Conservation (phyloP, 73 alveolate species). For the Paramecium tetraurelia region DNA sequence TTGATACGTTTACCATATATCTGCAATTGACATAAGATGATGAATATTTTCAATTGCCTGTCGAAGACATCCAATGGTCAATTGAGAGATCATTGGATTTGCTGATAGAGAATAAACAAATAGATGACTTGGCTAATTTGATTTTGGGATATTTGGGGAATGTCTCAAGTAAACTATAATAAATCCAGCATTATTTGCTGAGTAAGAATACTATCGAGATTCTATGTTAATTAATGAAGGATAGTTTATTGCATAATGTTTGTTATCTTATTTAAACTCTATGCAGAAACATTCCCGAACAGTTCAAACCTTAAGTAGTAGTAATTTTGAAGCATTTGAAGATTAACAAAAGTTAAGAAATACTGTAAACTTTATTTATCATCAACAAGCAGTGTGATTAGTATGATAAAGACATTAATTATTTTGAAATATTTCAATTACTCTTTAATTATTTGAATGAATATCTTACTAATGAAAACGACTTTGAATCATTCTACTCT, state of each 20-base stretch:
- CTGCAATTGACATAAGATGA: constrained; percentile 31
- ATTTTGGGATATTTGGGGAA: constrained; percentile 18
- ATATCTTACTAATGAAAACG: constrained; percentile 4
- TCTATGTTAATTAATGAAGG: neutral
- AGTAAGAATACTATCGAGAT: neutral
- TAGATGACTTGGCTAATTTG: neutral
- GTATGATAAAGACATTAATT: neutral
- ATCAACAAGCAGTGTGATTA: neutral
- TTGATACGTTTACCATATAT: constrained; percentile 13
- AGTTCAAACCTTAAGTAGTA: neutral
- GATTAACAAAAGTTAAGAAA: neutral
- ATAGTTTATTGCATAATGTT: neutral
- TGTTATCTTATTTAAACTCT: neutral
- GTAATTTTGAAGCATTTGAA: neutral
- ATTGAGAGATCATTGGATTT: neutral
- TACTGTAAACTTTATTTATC: neutral
- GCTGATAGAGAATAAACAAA: neutral
- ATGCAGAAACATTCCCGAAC: neutral
- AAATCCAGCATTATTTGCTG: neutral
- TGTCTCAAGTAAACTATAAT: neutral
- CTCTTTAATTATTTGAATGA: neutral
- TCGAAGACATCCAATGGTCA: constrained; percentile 16
- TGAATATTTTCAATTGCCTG: neutral
- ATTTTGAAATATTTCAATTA: neutral
- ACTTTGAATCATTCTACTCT: constrained; percentile 34